Base-by-base conservation (phyloP, 2,329 filamentous ascomycete genomes). In the Colletotrichum tofieldiae region DNA sequence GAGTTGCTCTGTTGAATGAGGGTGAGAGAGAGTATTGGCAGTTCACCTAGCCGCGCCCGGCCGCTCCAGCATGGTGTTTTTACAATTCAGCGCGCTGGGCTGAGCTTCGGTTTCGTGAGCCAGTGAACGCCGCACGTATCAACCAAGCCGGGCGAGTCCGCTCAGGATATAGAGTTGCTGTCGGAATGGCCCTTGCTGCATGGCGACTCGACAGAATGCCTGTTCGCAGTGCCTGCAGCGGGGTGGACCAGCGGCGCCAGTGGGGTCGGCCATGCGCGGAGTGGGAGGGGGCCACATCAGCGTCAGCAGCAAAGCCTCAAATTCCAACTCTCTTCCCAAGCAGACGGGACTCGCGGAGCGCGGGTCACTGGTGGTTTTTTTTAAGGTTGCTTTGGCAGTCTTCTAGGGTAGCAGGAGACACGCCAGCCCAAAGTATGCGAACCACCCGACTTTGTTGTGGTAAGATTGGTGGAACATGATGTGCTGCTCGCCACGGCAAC, bases 381-480 rank as follows among this genome's bases (percentile, higher is more conserved):
- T 23, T 51, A 54, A 32, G 37, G 67, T 72, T 59, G 29, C 41
- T 32, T 5, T 72, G 37, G 56, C 65, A 63, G 43, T 56, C 23
- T 45, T 35, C 16, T 26, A 20, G 14, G 8, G 9, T 16, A n/a
- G 29, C 29, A 32, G 29, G 52, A 29, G 29, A 35, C 52, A 55
- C 9, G 52, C 29, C 52, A 45, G 23, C 37, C 41, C 12, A 45
- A n/a, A 47, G 41, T 11, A 47, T 29, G 23, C 39, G 58, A 47
- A 60, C 16, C 58, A 35, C 58, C 16, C 37, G 26, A 5, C 7
- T 52, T 55, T 18, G 8, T 2, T 55, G 29, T 14, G 18, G 29
- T 35, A 20, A n/a, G 55, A 14, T 20, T 9, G n/a, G 20, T 23
- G n/a, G 18, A 18, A 41, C 35, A 41, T 7, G 7, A 23, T 5